Percentiles rank a stretch among this genome's conserved stretches.
phyloP scores from a whole-genome alignment of 169 alveolate species.

The Cryptosporidium tyzzeri region DNA sequence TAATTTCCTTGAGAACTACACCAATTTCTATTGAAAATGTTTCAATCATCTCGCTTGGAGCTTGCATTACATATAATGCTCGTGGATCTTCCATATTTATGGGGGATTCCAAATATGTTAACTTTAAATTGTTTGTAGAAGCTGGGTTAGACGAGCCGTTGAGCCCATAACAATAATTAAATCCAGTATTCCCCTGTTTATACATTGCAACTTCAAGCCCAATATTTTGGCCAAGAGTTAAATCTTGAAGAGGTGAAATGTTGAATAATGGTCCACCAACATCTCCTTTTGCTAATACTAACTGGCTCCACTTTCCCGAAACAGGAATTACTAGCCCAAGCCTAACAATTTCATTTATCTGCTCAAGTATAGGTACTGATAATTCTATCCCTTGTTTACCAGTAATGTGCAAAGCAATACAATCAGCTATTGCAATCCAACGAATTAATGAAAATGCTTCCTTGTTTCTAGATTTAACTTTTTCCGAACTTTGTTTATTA shows the following conservation, averaged over 20 bases:
- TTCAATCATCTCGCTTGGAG: constrained; percentile 51
- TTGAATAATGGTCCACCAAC: background rate
- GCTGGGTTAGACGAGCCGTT: background rate
- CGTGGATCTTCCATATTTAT: constrained; percentile 68
- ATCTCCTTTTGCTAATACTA: background rate
- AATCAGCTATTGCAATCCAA: constrained; percentile 70
- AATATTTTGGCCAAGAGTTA: constrained; percentile 35
- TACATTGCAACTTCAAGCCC: constrained; percentile 42
- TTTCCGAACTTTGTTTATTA: background rate
- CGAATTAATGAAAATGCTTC: constrained; percentile 55
- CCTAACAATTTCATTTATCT: constrained; percentile 51
- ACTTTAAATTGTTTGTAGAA: constrained; percentile 11
- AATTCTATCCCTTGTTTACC: constrained; percentile 61
- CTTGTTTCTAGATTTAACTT: background rate
- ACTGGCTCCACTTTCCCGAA: constrained; percentile 32
- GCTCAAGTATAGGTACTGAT: constrained; percentile 50
- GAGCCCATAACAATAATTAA: background rate
- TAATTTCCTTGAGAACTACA: constrained; percentile 31
- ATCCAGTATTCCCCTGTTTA: background rate
- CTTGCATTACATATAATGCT: constrained; percentile 24
- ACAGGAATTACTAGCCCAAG: constrained; percentile 49
- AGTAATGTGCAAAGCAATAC: constrained; percentile 60
- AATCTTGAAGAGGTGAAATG: constrained; percentile 46
- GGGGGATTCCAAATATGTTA: constrained; percentile 28
- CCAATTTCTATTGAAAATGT: constrained; percentile 61